Evolutionary conservation across 1,139 yeast species (phyloP), one percentile per base, ranked within the genome.

Genomic region (Lodderomyces margitis): DNA sequence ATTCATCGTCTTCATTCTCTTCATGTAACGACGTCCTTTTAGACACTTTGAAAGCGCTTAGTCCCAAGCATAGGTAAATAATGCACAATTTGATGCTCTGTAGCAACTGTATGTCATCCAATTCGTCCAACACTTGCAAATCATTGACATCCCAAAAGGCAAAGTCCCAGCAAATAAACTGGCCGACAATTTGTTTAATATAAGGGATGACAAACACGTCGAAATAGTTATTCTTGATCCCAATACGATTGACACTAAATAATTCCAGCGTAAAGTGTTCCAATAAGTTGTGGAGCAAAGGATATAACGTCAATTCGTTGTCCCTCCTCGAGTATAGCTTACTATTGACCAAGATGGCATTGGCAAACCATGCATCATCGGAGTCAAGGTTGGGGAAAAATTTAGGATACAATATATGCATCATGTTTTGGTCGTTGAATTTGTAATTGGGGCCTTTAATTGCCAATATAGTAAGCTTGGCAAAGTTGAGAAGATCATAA

Each of bases 341-440:
- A 20, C 53, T 49, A 17, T 61, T 42, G 8, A 47, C 43, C 19
- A 58, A 48, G 19, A 54, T 48, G 4, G 54, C 52, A 28, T 56
- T 55, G 0, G 68, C 69, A 19, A 52, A 43, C 75, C 76, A 72
- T 41, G 70, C 73, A 40, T 70, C 72, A 49, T 70, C 76, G 0
- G 71, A 62, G 45, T 70, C 75, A 20, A 66, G 59, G 41, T 71
- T 70, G 34, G 76, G 75, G 43, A 66, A 72, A 51, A 68, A 70
- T 40, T 70, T 70, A 14, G 78, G 78, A 49, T 71, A 70, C 16
- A 71, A 55, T n/a, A 72, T 70, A 46, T 72, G 77, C 41, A 70
- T 58, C 62, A 70, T 65, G 46, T 70, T 70, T 47, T 72, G 78
- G 43, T 70, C 75, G 38, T 61, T 62, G 43, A 70, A 59, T 16